Evolutionary conservation across 2,329 filamentous ascomycete species (phyloP).

Genomic region (Verticillium zaregamsianum): DNA sequence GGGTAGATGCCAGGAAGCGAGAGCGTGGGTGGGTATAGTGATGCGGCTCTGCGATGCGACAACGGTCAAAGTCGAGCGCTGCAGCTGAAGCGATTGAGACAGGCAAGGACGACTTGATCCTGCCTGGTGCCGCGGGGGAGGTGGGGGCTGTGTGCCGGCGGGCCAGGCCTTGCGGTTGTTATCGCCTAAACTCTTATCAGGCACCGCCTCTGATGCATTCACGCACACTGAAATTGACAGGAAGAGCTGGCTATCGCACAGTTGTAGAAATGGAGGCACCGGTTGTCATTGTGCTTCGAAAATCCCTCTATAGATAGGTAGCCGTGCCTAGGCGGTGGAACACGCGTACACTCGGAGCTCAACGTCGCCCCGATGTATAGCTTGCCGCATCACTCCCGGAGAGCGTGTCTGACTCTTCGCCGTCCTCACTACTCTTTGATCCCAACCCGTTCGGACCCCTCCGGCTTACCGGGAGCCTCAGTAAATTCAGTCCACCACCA

Average conservation of each 20-base stretch:
- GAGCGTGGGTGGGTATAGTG: not conserved
- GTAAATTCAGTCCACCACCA: slow-evolving; percentile 19
- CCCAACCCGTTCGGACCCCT: slow-evolving; percentile 24
- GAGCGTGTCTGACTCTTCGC: slow-evolving; percentile 30
- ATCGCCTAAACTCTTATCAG: not conserved
- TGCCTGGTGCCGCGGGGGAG: not conserved
- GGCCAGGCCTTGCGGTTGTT: not conserved
- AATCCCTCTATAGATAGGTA: too few species aligned
- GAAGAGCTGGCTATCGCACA: not conserved
- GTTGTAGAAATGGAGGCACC: not conserved
- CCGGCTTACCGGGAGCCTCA: slow-evolving; percentile 1
- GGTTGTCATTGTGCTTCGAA: too few species aligned
- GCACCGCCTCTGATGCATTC: not conserved
- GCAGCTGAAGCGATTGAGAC: not conserved
- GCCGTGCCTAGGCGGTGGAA: too few species aligned
- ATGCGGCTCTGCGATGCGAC: not conserved
- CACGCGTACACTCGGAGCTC: not conserved
- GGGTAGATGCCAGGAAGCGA: not conserved
- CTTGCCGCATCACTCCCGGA: slow-evolving; percentile 33
- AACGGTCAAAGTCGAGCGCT: not conserved
- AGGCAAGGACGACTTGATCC: not conserved
- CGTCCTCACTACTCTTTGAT: slow-evolving; percentile 24
- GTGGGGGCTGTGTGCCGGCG: not conserved
- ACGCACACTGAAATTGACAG: not conserved
- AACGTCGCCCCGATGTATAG: slow-evolving; percentile 23